phyloP scores from a whole-genome alignment of 257 asterid genomes.

The Misopates orontium region DNA sequence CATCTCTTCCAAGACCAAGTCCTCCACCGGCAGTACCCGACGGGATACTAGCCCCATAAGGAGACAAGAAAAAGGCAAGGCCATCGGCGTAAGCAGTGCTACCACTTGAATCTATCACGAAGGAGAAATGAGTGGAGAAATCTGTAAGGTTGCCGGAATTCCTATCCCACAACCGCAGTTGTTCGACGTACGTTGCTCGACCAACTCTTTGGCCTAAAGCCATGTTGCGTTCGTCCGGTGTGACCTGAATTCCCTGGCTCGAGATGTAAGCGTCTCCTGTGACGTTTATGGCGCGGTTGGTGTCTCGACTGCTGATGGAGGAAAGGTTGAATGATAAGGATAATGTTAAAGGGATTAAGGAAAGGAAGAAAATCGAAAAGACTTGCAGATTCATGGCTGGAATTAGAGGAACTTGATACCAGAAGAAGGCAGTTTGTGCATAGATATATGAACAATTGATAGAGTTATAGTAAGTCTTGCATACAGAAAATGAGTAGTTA shows the following conservation, averaged over 20 bases:
- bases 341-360: not conserved
- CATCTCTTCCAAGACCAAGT: conserved; percentile 25
- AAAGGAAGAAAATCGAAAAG: not conserved
- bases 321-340: not conserved
- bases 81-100: conserved; percentile 8
- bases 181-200: not conserved
- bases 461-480: too few species aligned
- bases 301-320: not conserved
- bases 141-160: not conserved
- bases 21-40: conserved; percentile 19
- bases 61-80: conserved; percentile 35
- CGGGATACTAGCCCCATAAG: conserved; percentile 24
- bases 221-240: not conserved
- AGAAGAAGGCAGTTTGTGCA: too few species aligned
- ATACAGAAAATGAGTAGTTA: too few species aligned
- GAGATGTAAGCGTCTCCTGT: not conserved
- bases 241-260: not conserved
- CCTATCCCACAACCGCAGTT: conserved; percentile 18
- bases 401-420: too few species aligned
- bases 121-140: conserved; percentile 32
- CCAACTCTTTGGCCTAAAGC: not conserved
- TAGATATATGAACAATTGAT: too few species aligned
- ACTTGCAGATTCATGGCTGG: too few species aligned
- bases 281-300: not conserved
- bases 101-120: conserved; percentile 15